Evolutionary conservation across 306 rosid species (phyloP).

Genomic region (Prosopis cineraria): DNA sequence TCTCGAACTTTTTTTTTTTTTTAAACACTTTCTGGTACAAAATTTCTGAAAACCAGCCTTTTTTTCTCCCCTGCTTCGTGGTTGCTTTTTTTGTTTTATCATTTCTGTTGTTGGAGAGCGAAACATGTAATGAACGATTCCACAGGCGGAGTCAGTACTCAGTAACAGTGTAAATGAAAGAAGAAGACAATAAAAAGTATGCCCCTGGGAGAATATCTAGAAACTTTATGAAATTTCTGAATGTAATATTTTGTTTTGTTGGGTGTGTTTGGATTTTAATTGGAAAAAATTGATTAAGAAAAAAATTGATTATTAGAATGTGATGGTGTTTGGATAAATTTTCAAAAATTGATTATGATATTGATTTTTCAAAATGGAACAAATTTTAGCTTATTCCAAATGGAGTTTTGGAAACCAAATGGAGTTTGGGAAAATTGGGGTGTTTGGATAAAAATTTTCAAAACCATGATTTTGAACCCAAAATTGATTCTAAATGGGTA

Average conservation of each 20-base stretch:
- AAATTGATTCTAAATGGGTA: no score
- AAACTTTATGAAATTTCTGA: conserved; percentile 23
- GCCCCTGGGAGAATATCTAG: conserved; percentile 20
- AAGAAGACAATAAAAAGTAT: conserved; percentile 26
- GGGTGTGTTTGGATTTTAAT: no score
- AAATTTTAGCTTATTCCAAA: no score
- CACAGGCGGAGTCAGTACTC: conserved; percentile 26
- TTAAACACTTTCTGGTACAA: conserved; percentile 11
- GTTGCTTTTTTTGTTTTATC: conserved; percentile 13
- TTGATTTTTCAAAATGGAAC: no score
- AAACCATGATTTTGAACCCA: no score
- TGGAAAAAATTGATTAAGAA: no score
- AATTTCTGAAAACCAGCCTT: neutral
- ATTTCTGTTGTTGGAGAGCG: conserved; percentile 47
- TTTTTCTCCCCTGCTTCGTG: neutral
- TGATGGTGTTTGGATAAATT: no score
- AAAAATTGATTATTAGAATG: no score
- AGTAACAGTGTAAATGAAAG: conserved; percentile 33
- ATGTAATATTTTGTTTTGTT: conserved; percentile 33
- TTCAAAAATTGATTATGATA: no score
- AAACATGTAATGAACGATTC: conserved; percentile 46
- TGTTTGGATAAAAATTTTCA: no score
- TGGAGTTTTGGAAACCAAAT: no score
- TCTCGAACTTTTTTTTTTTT: conserved; percentile 32
- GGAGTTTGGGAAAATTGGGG: no score